These are phyloP conservation scores for Fraxinus platypoda DNA, from an alignment of 305 asterid species.

Conservation along the genomic window DNA sequence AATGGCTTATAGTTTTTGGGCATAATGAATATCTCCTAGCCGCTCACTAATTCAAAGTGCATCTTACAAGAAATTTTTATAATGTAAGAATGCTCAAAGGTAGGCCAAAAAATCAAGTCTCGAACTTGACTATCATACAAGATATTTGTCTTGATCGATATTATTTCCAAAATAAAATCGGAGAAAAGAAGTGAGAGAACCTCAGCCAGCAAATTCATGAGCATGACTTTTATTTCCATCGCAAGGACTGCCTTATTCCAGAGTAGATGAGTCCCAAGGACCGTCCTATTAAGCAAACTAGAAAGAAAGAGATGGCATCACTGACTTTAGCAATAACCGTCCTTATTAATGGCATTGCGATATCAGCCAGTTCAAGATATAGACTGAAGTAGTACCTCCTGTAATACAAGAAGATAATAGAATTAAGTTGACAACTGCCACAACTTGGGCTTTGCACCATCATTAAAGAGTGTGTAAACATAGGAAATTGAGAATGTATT, in stretches of 20 bases:
- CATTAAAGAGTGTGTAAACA: neutral
- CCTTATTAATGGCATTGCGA: conserved; percentile 72
- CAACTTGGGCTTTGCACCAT: neutral
- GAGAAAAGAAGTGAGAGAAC: conserved; percentile 12
- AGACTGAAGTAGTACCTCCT: conserved; percentile 95
- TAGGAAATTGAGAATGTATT: neutral
- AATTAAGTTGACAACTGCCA: neutral
- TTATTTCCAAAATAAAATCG: conserved; percentile 11
- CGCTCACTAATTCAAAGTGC: neutral
- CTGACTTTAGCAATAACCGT: conserved; percentile 63
- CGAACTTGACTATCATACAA: neutral
- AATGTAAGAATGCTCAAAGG: neutral
- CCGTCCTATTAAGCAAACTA: conserved; percentile 80
- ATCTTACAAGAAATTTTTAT: neutral
- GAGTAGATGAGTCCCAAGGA: conserved; percentile 87
- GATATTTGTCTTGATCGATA: conserved; percentile 15
- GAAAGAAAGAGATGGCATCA: conserved; percentile 82
- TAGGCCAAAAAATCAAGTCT: neutral
- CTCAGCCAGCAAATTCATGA: conserved; percentile 16
- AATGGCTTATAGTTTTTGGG: neutral
- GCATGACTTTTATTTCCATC: conserved; percentile 54
- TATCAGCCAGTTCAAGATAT: conserved; percentile 82
- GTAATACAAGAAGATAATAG: conserved; percentile 26
- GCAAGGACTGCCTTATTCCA: conserved; percentile 81
- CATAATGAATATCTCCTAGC: conserved; percentile 19